A percentile compares a stretch with the other conserved stretches of the same genome.
Evolutionary conservation across 129 eudicot genomes (phyloP).

Genomic region (Apium graveolens): DNA sequence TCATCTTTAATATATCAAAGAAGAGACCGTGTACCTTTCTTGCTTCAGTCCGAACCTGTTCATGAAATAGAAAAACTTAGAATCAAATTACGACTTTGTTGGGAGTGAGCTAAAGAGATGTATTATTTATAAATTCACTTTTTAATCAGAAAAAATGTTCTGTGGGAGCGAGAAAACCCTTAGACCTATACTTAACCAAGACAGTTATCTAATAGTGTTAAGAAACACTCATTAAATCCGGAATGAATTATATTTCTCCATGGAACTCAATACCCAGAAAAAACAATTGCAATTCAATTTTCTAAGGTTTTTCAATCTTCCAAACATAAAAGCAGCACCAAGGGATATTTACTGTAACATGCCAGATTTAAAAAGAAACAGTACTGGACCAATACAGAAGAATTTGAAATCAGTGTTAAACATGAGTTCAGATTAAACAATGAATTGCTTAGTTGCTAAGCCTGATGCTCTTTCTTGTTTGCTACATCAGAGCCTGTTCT

Average conservation of each 20-base stretch:
- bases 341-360: background rate
- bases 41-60: slow-evolving; percentile 83
- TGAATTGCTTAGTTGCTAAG: background rate
- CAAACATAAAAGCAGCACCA: background rate
- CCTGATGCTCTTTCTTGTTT: too few species aligned
- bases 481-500: too few species aligned
- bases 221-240: background rate
- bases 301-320: background rate
- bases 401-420: background rate
- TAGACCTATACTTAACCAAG: background rate
- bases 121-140: background rate
- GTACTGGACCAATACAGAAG: background rate
- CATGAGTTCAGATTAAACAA: background rate
- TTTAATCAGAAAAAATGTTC: background rate
- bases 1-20: slow-evolving; percentile 70
- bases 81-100: background rate
- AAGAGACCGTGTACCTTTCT: slow-evolving; percentile 87
- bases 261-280: background rate
- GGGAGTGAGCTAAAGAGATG: background rate
- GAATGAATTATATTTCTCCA: background rate
- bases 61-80: background rate
- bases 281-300: background rate
- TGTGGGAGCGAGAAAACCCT: background rate
- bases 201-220: background rate
- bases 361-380: background rate